A percentile compares a stretch with the other conserved stretches of the same genome.
Evolutionary conservation across 805 yeast genomes (phyloP).

Genomic region (Ogataea sp.): DNA sequence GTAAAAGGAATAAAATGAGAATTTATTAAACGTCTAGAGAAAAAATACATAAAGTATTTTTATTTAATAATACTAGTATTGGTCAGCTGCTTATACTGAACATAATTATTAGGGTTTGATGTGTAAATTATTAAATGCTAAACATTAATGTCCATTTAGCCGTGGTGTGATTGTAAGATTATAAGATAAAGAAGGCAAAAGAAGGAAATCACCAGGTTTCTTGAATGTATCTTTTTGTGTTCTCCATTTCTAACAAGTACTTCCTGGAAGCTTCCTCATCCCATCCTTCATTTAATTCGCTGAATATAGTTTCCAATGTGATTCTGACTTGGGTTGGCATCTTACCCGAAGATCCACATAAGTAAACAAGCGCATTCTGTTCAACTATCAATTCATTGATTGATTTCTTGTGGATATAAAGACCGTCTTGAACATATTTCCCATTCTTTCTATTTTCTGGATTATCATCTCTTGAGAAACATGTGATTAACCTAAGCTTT

Average conservation of each 20-base stretch:
- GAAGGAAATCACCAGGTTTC: conserved; percentile 94
- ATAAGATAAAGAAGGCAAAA: too few relatives aligned
- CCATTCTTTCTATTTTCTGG: conserved; percentile 10
- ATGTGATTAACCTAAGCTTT: conserved; percentile 32
- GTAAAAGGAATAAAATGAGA: too few relatives aligned
- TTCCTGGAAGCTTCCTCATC: conserved; percentile 38
- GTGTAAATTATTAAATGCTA: too few relatives aligned
- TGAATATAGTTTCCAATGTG: conserved; percentile 61
- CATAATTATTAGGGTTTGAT: too few relatives aligned
- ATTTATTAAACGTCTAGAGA: too few relatives aligned
- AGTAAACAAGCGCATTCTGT: conserved; percentile 53
- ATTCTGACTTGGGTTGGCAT: conserved; percentile 88
- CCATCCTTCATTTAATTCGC: conserved; percentile 33
- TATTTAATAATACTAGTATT: too few relatives aligned
- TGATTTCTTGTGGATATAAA: conserved; percentile 41
- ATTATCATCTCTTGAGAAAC: conserved; percentile 49
- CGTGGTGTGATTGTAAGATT: too few relatives aligned
- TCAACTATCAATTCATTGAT: conserved; percentile 48
- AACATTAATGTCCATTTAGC: too few relatives aligned
- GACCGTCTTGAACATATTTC: conserved; percentile 66
- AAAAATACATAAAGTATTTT: too few relatives aligned
- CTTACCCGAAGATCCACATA: conserved; percentile 90
- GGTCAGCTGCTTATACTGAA: too few relatives aligned
- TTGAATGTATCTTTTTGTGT: conserved; percentile 60
- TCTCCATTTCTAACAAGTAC: conserved; percentile 55